Percentiles rank a stretch among this genome's conserved stretches.
phyloP scores from a whole-genome alignment of 306 rosid species.

The Mucuna pruriens region DNA sequence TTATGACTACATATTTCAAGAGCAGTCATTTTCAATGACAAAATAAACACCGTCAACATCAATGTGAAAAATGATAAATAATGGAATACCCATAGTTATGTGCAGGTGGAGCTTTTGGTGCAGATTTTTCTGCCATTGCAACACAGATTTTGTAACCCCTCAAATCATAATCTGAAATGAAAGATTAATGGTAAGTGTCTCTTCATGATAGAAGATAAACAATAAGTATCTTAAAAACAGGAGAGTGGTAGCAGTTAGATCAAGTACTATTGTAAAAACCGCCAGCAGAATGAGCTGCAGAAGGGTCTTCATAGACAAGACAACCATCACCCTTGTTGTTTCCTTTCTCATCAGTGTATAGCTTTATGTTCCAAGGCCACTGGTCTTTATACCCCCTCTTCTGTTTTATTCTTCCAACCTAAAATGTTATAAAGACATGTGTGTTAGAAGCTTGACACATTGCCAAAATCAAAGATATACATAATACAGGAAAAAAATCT shows the following conservation, averaged over 20 bases:
- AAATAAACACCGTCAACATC: neutral
- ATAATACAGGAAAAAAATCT: slow-evolving; percentile 1
- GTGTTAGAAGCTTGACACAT: neutral
- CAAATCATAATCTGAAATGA: slow-evolving; percentile 70
- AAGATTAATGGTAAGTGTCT: slow-evolving; percentile 33
- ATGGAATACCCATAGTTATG: slow-evolving; percentile 68
- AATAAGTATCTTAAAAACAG: neutral
- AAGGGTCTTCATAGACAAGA: slow-evolving; percentile 91
- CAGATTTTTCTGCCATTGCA: slow-evolving; percentile 91
- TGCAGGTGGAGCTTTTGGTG: slow-evolving; percentile 77
- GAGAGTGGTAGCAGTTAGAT: neutral
- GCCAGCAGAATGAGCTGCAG: slow-evolving; percentile 95
- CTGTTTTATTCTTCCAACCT: slow-evolving; percentile 98
- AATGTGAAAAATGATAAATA: neutral
- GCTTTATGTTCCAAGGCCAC: slow-evolving; percentile 92
- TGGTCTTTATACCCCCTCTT: slow-evolving; percentile 98
- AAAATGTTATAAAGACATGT: neutral
- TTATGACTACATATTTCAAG: neutral
- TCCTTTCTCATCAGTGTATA: slow-evolving; percentile 86
- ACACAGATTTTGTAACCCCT: slow-evolving; percentile 85
- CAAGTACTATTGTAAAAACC: slow-evolving; percentile 76
- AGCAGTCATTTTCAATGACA: neutral
- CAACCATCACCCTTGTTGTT: slow-evolving; percentile 91
- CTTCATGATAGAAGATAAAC: neutral
- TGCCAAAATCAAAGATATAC: neutral